Base-by-base conservation (phyloP, 495 filamentous ascomycete species). In the Penicillium manginii region DNA sequence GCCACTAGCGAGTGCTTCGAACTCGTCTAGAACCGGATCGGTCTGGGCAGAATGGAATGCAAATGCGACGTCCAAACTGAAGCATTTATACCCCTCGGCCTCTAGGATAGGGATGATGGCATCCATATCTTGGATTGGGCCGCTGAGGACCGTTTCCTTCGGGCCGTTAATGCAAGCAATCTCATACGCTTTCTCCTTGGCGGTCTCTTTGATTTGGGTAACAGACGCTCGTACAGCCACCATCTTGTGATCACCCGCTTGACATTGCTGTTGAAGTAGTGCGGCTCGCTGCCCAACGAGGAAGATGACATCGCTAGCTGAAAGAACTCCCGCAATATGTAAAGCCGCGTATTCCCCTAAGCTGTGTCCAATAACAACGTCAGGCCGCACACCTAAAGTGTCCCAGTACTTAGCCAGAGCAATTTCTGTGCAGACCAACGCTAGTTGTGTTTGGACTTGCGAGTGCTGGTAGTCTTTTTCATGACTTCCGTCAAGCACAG, bases 301-400 rank as follows among this genome's bases (percentile, higher is more conserved):
- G 66, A 85, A 89, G 54, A 96, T 81, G 21, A 87, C 83, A 67
- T 96, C 92, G 61, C 78, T 84, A 23, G 83, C 85, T 15, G 88
- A 89, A 1, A 96, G 73, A 9, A 94, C 88, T 23, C 90, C 92
- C 8, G 90, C 85, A 21, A 22, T 17, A 22, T 46, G 42, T 8
- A 46, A 12, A 22, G 42, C 42, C 3, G 42, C 42, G 42, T 46
- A 94, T 69, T 96, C 91, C 50, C 92, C 92, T 10, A 86, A 62
- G 67, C 90, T 93, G 74, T 96, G 92, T 39, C 92, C 92, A 40
- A 94, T 73, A 1, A 94, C 89, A 21, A 82, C 86, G 54, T 78
- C 77, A 6, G 91, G 90, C 33, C 76, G 82, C 58, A 93, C 76
- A 37, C 90, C 91, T 78, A 88, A 88, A 2, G 87, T 86, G 9